Conservation (phyloP, 1,284 basidiomycete genomes). For the Microbotryum silenes-acaulis region DNA sequence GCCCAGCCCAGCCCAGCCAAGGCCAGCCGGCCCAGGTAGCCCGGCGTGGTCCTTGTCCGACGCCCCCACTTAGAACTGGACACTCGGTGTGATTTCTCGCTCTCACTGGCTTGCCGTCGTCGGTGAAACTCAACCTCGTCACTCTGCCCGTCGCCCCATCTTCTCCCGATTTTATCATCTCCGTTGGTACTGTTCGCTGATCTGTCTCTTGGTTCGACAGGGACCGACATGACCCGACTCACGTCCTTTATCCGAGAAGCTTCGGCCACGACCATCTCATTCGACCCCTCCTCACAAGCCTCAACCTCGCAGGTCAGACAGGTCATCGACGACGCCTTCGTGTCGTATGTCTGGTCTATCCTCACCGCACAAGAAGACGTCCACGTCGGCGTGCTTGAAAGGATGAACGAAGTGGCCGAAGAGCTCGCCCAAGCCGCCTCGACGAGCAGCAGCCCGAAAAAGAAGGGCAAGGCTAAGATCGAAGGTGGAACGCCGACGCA, state of each 20-base stretch:
- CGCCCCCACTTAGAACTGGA: no score
- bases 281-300: constrained; percentile 39
- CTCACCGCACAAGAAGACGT: constrained; percentile 49
- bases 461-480: constrained; percentile 43
- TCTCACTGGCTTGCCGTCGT: not conserved
- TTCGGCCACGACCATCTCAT: constrained; percentile 42
- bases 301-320: constrained; percentile 42
- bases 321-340: constrained; percentile 63
- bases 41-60: no score
- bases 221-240: constrained; percentile 61
- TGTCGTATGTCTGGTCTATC: constrained; percentile 69
- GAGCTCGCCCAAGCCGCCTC: not conserved
- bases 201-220: constrained; percentile 40
- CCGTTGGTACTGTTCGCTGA: not conserved
- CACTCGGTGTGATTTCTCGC: no score
- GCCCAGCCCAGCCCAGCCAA: no score
- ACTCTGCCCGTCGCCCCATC: no score
- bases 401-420: not conserved
- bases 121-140: not conserved
- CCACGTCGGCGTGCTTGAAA: not conserved
- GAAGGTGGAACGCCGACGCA: not conserved
- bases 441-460: constrained; percentile 42
- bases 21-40: no score
- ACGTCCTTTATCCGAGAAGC: constrained; percentile 60
- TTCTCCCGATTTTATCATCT: no score